A percentile compares a stretch with the other conserved stretches of the same genome.
phyloP scores from a whole-genome alignment of 1,139 yeast genomes.

The Saccharomyces uvarum region DNA sequence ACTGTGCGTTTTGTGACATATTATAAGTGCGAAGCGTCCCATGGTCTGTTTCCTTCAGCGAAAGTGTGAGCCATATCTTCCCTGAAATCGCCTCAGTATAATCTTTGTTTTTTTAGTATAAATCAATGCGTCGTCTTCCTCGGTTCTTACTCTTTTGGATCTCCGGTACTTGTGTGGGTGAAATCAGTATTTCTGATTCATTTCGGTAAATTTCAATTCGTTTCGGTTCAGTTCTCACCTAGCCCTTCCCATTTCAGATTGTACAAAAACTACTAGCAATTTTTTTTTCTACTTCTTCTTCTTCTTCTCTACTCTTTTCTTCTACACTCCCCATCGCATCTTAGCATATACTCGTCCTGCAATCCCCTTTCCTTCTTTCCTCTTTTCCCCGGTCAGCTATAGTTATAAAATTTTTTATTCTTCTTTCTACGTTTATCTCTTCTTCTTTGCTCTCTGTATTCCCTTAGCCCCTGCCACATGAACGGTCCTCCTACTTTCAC shows the following conservation, averaged over 20 bases:
- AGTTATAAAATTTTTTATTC: not conserved
- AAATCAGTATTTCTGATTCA: not conserved
- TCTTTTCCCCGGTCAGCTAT: not conserved
- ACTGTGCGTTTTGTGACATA: not conserved
- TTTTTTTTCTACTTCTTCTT: not conserved
- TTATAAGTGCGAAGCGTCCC: not conserved
- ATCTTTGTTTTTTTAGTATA: not conserved
- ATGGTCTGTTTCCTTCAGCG: not conserved
- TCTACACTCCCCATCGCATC: not conserved
- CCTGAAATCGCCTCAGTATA: not conserved
- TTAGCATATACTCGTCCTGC: not conserved
- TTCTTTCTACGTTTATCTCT: not conserved
- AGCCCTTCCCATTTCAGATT: not conserved
- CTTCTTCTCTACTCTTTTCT: not conserved
- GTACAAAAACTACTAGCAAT: not conserved
- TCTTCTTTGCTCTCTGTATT: not conserved
- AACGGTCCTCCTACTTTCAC: slow-evolving; percentile 1
- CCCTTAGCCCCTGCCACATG: not conserved
- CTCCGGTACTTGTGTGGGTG: not conserved
- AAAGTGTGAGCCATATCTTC: not conserved
- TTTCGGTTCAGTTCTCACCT: not conserved
- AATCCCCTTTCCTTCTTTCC: not conserved
- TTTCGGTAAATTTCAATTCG: not conserved
- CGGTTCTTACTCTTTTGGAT: not conserved
- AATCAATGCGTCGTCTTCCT: not conserved